Evolutionary conservation across 768 basidiomycete genomes (phyloP).

Genomic region (Austroboletus eburneus): DNA sequence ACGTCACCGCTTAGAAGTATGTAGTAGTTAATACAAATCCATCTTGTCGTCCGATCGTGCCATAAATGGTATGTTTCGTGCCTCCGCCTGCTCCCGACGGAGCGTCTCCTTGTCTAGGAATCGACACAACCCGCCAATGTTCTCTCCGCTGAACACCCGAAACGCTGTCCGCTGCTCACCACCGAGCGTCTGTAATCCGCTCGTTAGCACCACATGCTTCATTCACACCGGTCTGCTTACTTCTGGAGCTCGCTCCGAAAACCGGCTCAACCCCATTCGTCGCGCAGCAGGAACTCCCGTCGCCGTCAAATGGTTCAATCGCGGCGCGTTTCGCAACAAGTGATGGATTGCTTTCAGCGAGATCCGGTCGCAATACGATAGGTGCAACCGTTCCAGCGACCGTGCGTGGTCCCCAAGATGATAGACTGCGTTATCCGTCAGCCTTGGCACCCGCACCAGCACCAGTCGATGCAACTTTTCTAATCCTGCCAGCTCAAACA

Average conservation of each 20-base stretch:
- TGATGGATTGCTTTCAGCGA: slow-evolving; percentile 72
- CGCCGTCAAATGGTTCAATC: slow-evolving; percentile 69
- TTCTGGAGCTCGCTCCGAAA: slow-evolving; percentile 67
- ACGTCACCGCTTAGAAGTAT: slow-evolving; percentile 5
- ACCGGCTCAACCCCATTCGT: slow-evolving; percentile 64
- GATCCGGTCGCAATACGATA: slow-evolving; percentile 83
- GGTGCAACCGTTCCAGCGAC: slow-evolving; percentile 73
- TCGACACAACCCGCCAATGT: slow-evolving; percentile 54
- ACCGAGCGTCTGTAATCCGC: slow-evolving; percentile 50
- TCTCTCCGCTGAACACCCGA: slow-evolving; percentile 74
- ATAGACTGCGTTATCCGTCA: slow-evolving; percentile 82
- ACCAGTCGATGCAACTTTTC: slow-evolving; percentile 70
- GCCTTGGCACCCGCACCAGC: slow-evolving; percentile 71
- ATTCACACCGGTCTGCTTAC: slow-evolving; percentile 35
- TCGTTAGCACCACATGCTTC: slow-evolving; percentile 4
- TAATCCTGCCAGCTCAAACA: slow-evolving; percentile 74
- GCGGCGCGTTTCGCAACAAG: slow-evolving; percentile 54
- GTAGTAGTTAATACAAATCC: slow-evolving; percentile 47
- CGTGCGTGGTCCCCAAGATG: slow-evolving; percentile 69
- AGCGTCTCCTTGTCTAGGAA: slow-evolving; percentile 71
- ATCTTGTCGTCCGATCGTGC: slow-evolving; percentile 61
- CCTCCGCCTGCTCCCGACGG: slow-evolving; percentile 56
- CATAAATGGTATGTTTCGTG: slow-evolving; percentile 53
- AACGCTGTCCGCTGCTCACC: slow-evolving; percentile 65
- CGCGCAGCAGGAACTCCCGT: slow-evolving; percentile 77